These are phyloP conservation scores for Arctium lappa DNA, from an alignment of 129 eudicot species.

Conservation along the genomic window DNA sequence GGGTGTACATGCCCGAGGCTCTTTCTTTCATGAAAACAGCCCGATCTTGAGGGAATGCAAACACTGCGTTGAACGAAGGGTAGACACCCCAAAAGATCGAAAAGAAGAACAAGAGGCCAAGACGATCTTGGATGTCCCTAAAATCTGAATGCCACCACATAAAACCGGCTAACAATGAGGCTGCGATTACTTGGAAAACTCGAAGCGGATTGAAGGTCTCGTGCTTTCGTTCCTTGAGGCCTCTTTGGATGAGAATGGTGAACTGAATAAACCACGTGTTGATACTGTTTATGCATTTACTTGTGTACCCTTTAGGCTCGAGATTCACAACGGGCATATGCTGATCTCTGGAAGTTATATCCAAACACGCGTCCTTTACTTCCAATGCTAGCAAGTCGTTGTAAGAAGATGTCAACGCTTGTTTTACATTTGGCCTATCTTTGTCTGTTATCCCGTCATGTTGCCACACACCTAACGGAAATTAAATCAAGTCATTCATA, in stretches of 20 bases:
- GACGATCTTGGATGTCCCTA: conserved; percentile 71
- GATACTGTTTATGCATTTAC: conserved; percentile 16
- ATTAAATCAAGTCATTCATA: conserved; percentile 6
- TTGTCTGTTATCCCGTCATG: conserved; percentile 50
- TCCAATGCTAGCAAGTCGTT: conserved; percentile 53
- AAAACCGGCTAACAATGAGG: conserved; percentile 67
- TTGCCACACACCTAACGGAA: conserved; percentile 61
- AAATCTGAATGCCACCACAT: conserved; percentile 98
- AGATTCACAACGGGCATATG: neutral
- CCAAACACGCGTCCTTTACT: conserved; percentile 61
- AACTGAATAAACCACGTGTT: conserved; percentile 68
- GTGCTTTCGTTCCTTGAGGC: conserved; percentile 80
- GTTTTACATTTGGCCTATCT: conserved; percentile 66
- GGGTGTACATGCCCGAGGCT: conserved; percentile 88
- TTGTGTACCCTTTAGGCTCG: conserved; percentile 1
- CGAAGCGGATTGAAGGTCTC: conserved; percentile 80
- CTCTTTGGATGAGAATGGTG: conserved; percentile 59
- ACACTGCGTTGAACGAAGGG: conserved; percentile 78
- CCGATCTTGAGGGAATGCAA: conserved; percentile 93
- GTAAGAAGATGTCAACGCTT: conserved; percentile 63
- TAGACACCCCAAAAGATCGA: conserved; percentile 95
- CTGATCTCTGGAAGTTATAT: conserved; percentile 17
- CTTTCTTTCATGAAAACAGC: conserved; percentile 74
- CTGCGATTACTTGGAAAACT: conserved; percentile 81
- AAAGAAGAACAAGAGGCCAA: conserved; percentile 81